Base-by-base conservation (phyloP, 192 early-diverging fungal genomes). In the Coemansia sp. region DNA sequence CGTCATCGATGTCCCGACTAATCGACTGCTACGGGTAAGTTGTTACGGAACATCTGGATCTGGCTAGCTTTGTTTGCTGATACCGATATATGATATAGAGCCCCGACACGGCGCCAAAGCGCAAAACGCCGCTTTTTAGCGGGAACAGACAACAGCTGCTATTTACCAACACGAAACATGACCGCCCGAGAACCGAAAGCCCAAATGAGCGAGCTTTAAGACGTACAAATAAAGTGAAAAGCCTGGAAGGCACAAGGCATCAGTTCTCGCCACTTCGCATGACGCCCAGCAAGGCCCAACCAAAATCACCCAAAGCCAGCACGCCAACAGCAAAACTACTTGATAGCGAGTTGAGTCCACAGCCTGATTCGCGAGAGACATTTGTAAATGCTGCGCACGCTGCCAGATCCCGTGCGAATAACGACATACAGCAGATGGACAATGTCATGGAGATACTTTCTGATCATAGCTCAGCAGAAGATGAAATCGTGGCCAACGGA, bases 391-490 rank as follows among this genome's bases (percentile, higher is more conserved):
- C n/a, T n/a, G 48, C 56, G 13, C 46, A 33, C 3, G 49, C n/a
- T 5, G 51, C 64, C 20, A 38, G 20, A 15, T 56, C 42, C 5
- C 40, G 41, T 3, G 36, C 11, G 36, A 15, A 18, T 20, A 41
- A 38, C 16, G 33, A 31, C n/a, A 15, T 65, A 21, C 49, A 40
- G 6, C 20, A 7, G 9, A 30, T 20, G 1, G 50, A 52, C 0
- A 1, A 30, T 8, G 47, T 59, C 13, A 53, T 44, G 26, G 60
- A 63, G 39, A 70, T 70, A 5, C 18, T 59, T 36, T 59, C 57
- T 10, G 68, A 59, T 7, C 41, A 63, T n/a, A 63, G 56, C 46
- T 63, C 56, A 4, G 23, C 23, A 2, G 60, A 55, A 11, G 61
- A 63, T 2, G 68, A 69, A 37, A 28, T 3, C 5, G 19, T 48